Percentiles rank a stretch among this genome's conserved stretches.
Evolutionary conservation across 2,329 filamentous ascomycete species (phyloP).

Genomic region (Epichloe sibirici): DNA sequence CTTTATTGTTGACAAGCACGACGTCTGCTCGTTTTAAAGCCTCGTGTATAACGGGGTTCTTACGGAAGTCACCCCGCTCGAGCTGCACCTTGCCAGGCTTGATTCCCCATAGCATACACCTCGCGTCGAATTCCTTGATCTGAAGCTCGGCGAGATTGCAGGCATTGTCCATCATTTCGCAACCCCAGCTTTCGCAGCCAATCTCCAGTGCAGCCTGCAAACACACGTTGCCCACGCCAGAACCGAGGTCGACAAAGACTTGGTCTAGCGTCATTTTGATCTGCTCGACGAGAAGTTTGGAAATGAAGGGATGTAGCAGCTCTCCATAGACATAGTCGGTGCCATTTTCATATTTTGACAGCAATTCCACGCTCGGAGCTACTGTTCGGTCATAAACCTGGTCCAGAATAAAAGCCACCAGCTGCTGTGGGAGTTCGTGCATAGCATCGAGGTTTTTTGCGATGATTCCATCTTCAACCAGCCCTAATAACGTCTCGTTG

Average conservation of each 20-base stretch:
- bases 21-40: slow-evolving; percentile 79
- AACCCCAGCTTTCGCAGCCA: slow-evolving; percentile 90
- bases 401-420: slow-evolving; percentile 69
- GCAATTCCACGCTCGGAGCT: slow-evolving; percentile 71
- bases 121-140: slow-evolving; percentile 68
- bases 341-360: slow-evolving; percentile 78
- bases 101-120: slow-evolving; percentile 83
- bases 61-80: slow-evolving; percentile 72
- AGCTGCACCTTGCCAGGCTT: slow-evolving; percentile 68
- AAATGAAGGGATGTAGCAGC: slow-evolving; percentile 72
- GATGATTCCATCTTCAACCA: slow-evolving; percentile 60
- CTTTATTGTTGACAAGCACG: slow-evolving; percentile 96
- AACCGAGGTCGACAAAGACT: slow-evolving; percentile 88
- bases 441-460: slow-evolving; percentile 57
- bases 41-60: slow-evolving; percentile 55
- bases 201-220: slow-evolving; percentile 87
- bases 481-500: slow-evolving; percentile 55
- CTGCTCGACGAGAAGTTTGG: slow-evolving; percentile 64
- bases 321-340: slow-evolving; percentile 94
- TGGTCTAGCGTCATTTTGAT: slow-evolving; percentile 69
- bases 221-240: slow-evolving; percentile 91
- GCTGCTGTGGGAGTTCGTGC: slow-evolving; percentile 56
- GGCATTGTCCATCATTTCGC: slow-evolving; percentile 89
- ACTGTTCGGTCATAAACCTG: slow-evolving; percentile 91
- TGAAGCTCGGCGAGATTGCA: slow-evolving; percentile 73